These are phyloP conservation scores for Pirum gemmata DNA, from an alignment of 78 protist genomes.

Conservation along the genomic window DNA sequence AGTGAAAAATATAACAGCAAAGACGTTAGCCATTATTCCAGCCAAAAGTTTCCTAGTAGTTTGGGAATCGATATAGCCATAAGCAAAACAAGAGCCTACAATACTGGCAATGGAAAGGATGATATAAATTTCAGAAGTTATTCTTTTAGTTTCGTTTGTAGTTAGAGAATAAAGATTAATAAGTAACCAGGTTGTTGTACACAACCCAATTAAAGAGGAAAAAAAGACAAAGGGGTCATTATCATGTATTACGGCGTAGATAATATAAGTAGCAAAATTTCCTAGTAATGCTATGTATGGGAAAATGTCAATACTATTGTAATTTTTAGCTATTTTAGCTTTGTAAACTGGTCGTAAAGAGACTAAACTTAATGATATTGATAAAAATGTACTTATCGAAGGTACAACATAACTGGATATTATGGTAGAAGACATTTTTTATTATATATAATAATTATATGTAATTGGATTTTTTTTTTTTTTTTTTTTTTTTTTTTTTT, in stretches of 20 bases:
- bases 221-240: background rate
- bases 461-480: too few species aligned
- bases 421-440: too few species aligned
- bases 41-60: background rate
- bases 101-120: background rate
- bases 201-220: background rate
- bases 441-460: too few species aligned
- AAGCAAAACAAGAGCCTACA: background rate
- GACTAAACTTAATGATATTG: too few species aligned
- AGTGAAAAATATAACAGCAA: background rate
- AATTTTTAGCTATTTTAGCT: background rate
- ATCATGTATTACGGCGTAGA: background rate
- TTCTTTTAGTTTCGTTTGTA: background rate
- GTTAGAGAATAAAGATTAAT: background rate
- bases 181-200: background rate
- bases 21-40: background rate
- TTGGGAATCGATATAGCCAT: background rate
- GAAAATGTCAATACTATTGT: background rate
- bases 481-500: too few species aligned
- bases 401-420: too few species aligned
- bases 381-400: too few species aligned
- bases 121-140: background rate
- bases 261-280: background rate
- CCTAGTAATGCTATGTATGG: background rate
- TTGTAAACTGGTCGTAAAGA: background rate